Conservation (phyloP, 2,329 filamentous ascomycete species). For the Blastomyces percursus region DNA sequence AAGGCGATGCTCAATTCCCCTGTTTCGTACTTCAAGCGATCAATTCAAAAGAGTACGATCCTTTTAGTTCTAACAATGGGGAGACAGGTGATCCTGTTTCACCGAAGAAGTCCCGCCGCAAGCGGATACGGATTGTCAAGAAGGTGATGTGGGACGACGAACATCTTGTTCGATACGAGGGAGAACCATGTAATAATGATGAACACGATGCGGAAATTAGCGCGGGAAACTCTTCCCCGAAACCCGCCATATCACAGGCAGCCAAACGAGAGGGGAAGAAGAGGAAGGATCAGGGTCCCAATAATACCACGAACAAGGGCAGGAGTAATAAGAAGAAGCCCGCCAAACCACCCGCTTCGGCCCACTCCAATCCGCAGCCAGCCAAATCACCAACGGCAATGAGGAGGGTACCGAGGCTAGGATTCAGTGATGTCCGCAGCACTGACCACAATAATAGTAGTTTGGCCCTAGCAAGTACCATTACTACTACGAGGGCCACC, state of each 20-base stretch:
- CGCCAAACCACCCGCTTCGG: slow-evolving; percentile 16
- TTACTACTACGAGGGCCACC: neutral
- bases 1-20: slow-evolving; percentile 28
- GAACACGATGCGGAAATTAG: slow-evolving; percentile 2
- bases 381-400: slow-evolving; percentile 15
- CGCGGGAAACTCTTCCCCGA: slow-evolving; percentile 9
- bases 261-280: slow-evolving; percentile 17
- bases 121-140: slow-evolving; percentile 18
- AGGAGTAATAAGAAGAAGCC: slow-evolving; percentile 16
- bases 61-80: neutral
- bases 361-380: slow-evolving; percentile 14
- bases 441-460: slow-evolving; percentile 8
- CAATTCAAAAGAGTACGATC: neutral
- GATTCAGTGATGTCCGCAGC: slow-evolving; percentile 9
- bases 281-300: slow-evolving; percentile 3
- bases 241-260: slow-evolving; percentile 13
- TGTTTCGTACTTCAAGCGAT: slow-evolving; percentile 15
- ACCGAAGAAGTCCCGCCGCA: slow-evolving; percentile 5
- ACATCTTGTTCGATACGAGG: slow-evolving; percentile 28
- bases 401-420: slow-evolving; percentile 12
- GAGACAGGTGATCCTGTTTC: neutral
- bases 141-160: slow-evolving; percentile 31
- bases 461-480: slow-evolving; percentile 5
- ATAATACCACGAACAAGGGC: slow-evolving; percentile 16
- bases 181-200: slow-evolving; percentile 14